Conservation (phyloP, 805 yeast species). For the Candida nemodendra region DNA sequence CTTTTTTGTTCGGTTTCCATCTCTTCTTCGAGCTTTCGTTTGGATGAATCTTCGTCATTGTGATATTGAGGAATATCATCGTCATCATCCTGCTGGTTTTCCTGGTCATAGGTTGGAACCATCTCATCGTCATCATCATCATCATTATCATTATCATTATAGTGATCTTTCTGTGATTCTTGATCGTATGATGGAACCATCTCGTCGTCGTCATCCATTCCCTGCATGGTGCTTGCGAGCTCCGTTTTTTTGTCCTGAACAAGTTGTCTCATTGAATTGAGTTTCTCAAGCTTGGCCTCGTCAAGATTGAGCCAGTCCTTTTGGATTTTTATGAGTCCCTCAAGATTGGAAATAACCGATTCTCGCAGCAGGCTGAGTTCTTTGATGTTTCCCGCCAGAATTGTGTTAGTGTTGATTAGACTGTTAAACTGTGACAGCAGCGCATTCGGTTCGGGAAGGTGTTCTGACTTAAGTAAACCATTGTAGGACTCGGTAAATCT, state of each 20-base stretch:
- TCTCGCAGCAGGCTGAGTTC: slow-evolving; percentile 21
- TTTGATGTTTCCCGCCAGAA: slow-evolving; percentile 11
- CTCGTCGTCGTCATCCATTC: slow-evolving; percentile 12
- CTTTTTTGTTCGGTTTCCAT: neutral
- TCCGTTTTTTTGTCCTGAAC: slow-evolving; percentile 25
- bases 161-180: slow-evolving; percentile 16
- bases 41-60: neutral
- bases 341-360: slow-evolving; percentile 24
- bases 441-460: slow-evolving; percentile 31
- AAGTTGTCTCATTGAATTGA: slow-evolving; percentile 15
- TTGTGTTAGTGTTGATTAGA: slow-evolving; percentile 13
- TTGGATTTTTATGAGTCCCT: slow-evolving; percentile 28
- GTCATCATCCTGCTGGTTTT: slow-evolving; percentile 5
- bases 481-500: slow-evolving; percentile 24
- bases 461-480: slow-evolving; percentile 28
- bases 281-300: slow-evolving; percentile 19
- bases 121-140: slow-evolving; percentile 13
- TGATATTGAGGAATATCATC: slow-evolving; percentile 1
- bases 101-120: slow-evolving; percentile 6
- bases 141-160: slow-evolving; percentile 15
- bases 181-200: slow-evolving; percentile 7
- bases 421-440: slow-evolving; percentile 26
- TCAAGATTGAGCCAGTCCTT: slow-evolving; percentile 32
- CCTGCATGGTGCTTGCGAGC: slow-evolving; percentile 24
- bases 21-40: neutral